These are phyloP conservation scores for Trichoderma gracile DNA, from an alignment of 2,329 filamentous ascomycete species.

Conservation along the genomic window DNA sequence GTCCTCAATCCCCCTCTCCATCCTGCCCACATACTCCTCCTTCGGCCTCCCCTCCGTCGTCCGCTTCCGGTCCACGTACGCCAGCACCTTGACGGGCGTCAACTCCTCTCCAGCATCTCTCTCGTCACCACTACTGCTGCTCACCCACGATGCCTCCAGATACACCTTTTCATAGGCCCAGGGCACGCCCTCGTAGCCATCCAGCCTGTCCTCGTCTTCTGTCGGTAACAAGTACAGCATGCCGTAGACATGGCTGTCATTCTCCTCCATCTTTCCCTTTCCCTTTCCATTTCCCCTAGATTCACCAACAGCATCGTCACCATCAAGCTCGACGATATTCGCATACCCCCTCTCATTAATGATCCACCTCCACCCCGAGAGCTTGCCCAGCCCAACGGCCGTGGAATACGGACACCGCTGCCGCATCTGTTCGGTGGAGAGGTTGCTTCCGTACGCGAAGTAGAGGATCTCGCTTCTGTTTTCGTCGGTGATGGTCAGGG, in stretches of 20 bases:
- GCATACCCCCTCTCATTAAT: conserved; percentile 69
- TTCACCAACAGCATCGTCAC: background rate
- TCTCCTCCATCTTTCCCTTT: conserved; percentile 21
- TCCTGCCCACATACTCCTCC: conserved; percentile 61
- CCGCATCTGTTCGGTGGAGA: conserved; percentile 66
- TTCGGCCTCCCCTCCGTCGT: conserved; percentile 44
- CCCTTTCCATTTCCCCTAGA: background rate
- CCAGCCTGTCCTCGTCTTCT: conserved; percentile 54
- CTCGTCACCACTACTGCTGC: conserved; percentile 23
- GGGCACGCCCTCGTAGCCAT: conserved; percentile 64
- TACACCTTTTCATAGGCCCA: conserved; percentile 57
- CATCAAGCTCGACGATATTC: conserved; percentile 53
- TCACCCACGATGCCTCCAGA: conserved; percentile 36
- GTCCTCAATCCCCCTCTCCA: conserved; percentile 65
- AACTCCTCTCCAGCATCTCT: conserved; percentile 18
- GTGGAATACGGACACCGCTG: conserved; percentile 59
- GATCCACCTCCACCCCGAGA: conserved; percentile 62
- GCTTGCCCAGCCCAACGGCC: conserved; percentile 58
- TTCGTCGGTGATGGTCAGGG: conserved; percentile 40
- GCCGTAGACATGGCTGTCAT: conserved; percentile 53
- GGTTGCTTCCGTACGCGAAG: conserved; percentile 72
- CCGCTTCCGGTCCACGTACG: conserved; percentile 58
- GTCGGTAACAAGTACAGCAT: conserved; percentile 55
- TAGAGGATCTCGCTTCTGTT: conserved; percentile 50
- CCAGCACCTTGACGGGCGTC: conserved; percentile 46